These are phyloP conservation scores for Decorospora gaudefroyi DNA, from an alignment of 2,329 filamentous ascomycete species.

Conservation along the genomic window DNA sequence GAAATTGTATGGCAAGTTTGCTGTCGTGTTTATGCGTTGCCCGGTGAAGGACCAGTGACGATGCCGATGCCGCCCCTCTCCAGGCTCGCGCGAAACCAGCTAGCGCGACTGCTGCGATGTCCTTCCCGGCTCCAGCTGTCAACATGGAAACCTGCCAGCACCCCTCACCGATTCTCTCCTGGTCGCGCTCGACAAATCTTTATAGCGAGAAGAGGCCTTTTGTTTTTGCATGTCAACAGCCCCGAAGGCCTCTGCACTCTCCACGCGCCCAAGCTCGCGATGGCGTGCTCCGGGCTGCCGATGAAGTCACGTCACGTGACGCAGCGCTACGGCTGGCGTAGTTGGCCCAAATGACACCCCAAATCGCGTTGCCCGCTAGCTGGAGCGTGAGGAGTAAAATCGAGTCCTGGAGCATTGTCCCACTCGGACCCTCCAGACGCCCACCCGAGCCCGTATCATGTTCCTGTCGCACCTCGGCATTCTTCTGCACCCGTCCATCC, in stretches of 20 bases:
- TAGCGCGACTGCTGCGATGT: constrained; percentile 27
- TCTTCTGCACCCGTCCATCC: constrained; percentile 32
- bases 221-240: neutral
- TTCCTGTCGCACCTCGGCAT: constrained; percentile 24
- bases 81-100: constrained; percentile 18
- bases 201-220: neutral
- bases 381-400: constrained; percentile 29
- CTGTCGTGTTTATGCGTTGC: constrained; percentile 3
- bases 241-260: constrained; percentile 1
- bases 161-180: constrained; percentile 24
- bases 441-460: constrained; percentile 35
- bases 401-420: constrained; percentile 39
- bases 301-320: constrained; percentile 21
- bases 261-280: constrained; percentile 7
- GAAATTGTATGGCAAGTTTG: too few species aligned
- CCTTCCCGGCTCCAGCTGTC: too few species aligned
- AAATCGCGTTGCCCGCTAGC: constrained; percentile 22
- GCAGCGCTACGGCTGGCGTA: constrained; percentile 23
- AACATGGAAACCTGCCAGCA: constrained; percentile 26
- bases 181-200: constrained; percentile 6
- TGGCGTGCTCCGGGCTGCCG: constrained; percentile 5
- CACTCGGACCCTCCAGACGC: constrained; percentile 22
- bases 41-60: constrained; percentile 12
- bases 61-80: constrained; percentile 20
- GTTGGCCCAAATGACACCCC: constrained; percentile 10